phyloP scores from a whole-genome alignment of 192 early-diverging fungal genomes.

The Lobosporangium transversale region DNA sequence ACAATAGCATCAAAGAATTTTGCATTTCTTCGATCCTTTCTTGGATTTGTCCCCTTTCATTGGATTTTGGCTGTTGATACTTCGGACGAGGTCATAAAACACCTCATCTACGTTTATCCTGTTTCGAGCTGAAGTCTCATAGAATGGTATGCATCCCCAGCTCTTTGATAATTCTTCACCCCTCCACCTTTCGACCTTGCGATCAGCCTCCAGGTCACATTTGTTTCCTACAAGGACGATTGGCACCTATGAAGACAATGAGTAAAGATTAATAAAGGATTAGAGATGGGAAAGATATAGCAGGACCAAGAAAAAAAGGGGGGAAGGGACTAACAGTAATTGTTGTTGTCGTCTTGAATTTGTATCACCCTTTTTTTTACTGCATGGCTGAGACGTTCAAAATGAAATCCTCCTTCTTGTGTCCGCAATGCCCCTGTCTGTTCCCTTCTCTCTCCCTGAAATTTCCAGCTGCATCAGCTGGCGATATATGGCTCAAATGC shows the following conservation, averaged over 20 bases:
- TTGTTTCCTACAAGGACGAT: conserved; percentile 94
- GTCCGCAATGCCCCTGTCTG: no score
- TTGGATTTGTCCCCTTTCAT: conserved; percentile 63
- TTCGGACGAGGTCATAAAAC: conserved; percentile 90
- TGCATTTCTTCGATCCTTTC: conserved; percentile 56
- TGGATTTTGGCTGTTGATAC: conserved; percentile 87
- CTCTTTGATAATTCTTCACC: conserved; percentile 72
- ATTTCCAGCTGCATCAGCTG: not conserved
- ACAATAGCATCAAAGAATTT: conserved; percentile 29
- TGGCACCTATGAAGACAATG: conserved; percentile 64
- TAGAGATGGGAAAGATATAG: not conserved
- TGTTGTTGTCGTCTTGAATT: no score
- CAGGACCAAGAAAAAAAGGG: not conserved
- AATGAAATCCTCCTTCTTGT: no score
- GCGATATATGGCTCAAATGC: not conserved
- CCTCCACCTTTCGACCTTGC: conserved; percentile 72
- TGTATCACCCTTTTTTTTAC: no score
- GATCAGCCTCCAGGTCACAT: conserved; percentile 83
- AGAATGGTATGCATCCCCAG: conserved; percentile 77
- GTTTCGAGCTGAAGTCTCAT: conserved; percentile 88
- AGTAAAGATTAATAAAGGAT: not conserved
- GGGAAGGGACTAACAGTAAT: not conserved
- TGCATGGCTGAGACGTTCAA: no score
- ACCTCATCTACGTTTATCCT: conserved; percentile 93
- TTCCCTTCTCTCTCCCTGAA: conserved; percentile 1